phyloP scores from a whole-genome alignment of 2,329 filamentous ascomycete species.

The Monilinia fructicola region DNA sequence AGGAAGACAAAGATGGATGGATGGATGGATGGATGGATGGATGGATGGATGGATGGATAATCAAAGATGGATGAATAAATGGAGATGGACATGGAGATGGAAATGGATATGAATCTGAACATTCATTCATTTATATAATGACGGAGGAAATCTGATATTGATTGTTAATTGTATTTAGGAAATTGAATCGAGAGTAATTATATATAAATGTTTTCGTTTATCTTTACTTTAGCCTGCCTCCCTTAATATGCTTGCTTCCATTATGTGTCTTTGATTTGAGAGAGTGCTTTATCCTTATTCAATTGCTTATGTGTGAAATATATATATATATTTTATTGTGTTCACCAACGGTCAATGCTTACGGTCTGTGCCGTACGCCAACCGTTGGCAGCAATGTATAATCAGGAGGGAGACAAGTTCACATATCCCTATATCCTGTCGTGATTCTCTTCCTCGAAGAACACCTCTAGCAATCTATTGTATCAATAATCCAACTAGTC shows the following conservation, averaged over 20 bases:
- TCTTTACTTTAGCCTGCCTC: background rate
- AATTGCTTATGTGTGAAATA: too few relatives aligned
- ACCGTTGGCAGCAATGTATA: background rate
- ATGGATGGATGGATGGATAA: background rate
- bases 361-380: background rate
- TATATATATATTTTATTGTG: too few relatives aligned
- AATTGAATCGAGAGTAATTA: background rate
- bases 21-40: background rate
- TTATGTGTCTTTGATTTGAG: background rate
- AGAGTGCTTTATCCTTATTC: background rate
- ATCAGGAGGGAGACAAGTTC: too few relatives aligned
- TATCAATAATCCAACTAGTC: too few relatives aligned
- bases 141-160: slow-evolving; percentile 4
- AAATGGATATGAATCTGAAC: background rate
- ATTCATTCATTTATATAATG: background rate
- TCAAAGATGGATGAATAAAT: background rate
- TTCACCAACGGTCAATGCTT: background rate
- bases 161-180: background rate
- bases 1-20: background rate
- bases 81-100: background rate
- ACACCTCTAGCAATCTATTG: too few relatives aligned
- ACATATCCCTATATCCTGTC: background rate
- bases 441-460: too few relatives aligned
- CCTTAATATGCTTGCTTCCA: background rate
- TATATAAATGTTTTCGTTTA: background rate